phyloP scores from a whole-genome alignment of 768 basidiomycete genomes.

The Hericium rajendrae region DNA sequence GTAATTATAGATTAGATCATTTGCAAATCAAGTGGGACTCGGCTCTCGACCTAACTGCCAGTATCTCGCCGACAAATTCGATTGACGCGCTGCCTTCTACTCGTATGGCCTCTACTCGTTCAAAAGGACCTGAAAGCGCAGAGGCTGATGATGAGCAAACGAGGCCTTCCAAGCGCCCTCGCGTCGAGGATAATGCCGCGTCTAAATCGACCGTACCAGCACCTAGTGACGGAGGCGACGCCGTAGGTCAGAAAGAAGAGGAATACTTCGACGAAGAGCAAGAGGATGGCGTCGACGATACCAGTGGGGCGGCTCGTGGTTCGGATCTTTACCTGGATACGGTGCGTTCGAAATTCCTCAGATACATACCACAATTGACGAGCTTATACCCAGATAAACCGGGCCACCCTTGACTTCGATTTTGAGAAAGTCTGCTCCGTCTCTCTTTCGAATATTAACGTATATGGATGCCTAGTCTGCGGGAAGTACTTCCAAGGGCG shows the following conservation, averaged over 20 bases:
- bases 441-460: conserved; percentile 92
- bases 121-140: background rate
- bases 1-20: too few species aligned
- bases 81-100: too few species aligned
- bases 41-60: too few species aligned
- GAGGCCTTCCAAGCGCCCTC: background rate
- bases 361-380: conserved; percentile 3
- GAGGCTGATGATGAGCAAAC: background rate
- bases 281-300: conserved; percentile 19
- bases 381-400: conserved; percentile 59
- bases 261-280: background rate
- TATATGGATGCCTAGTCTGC: conserved; percentile 94
- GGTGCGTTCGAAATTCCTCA: conserved; percentile 35
- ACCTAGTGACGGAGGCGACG: background rate
- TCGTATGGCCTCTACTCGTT: background rate
- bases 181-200: background rate
- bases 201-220: too few species aligned
- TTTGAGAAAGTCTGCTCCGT: conserved; percentile 99
- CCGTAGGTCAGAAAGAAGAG: background rate
- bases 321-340: conserved; percentile 95
- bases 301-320: conserved; percentile 29
- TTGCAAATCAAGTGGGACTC: too few species aligned
- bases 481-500: conserved; percentile 99
- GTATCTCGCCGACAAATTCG: too few species aligned
- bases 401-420: conserved; percentile 89